Percentiles rank a stretch among this genome's conserved stretches.
Evolutionary conservation across 2,329 filamentous ascomycete species (phyloP).

Genomic region (Diplodia sapinea): DNA sequence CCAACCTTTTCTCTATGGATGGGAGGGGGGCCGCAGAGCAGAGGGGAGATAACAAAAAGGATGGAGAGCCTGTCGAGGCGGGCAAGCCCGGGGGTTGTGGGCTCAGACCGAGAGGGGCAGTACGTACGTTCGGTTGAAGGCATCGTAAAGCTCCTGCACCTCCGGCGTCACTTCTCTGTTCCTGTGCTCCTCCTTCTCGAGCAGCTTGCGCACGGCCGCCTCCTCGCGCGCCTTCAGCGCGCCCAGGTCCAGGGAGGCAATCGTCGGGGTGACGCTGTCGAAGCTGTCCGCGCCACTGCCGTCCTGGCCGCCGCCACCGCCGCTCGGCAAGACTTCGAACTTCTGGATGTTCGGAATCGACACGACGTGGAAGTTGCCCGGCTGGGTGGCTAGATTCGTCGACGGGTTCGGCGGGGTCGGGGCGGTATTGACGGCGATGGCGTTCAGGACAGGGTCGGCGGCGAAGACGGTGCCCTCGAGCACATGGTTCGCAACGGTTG

Average conservation of each 20-base stretch:
- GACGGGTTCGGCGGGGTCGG: constrained; percentile 52
- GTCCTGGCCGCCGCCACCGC: constrained; percentile 35
- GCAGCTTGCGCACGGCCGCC: constrained; percentile 60
- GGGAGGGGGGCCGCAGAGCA: not conserved
- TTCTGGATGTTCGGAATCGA: constrained; percentile 64
- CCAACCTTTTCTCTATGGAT: not conserved
- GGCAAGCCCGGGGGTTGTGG: not conserved
- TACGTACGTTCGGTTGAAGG: constrained; percentile 62
- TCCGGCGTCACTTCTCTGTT: constrained; percentile 67
- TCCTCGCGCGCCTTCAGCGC: constrained; percentile 62
- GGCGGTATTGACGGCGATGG: constrained; percentile 65
- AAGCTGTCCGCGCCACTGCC: constrained; percentile 48
- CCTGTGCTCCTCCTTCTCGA: constrained; percentile 62
- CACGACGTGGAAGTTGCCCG: constrained; percentile 66
- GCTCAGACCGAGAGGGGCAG: not conserved
- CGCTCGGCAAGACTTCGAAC: constrained; percentile 60
- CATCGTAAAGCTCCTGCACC: constrained; percentile 68
- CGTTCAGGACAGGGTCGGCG: constrained; percentile 64
- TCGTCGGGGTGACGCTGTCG: constrained; percentile 51
- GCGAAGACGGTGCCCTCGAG: constrained; percentile 69
- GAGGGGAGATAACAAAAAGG: constrained; percentile 5
- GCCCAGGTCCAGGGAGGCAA: constrained; percentile 61
- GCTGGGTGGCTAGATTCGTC: constrained; percentile 47
- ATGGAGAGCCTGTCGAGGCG: not conserved
- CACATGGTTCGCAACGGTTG: constrained; percentile 48